Conservation (phyloP, 1,139 yeast species). For the Geotrichum candidum region DNA sequence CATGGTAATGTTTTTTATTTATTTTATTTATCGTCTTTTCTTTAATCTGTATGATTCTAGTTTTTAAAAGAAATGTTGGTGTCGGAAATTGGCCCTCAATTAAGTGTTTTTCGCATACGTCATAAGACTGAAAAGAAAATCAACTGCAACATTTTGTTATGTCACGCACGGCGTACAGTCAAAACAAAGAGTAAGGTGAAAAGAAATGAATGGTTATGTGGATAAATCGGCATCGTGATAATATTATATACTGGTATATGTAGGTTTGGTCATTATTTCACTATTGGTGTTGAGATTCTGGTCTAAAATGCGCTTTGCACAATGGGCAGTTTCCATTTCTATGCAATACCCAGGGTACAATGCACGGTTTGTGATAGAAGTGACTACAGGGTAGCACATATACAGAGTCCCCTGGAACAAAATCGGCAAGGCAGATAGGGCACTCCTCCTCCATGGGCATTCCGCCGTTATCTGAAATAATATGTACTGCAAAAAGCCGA, state of each 20-base stretch:
- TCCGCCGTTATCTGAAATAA: not conserved
- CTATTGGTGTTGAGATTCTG: not conserved
- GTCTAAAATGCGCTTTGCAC: slow-evolving; percentile 1
- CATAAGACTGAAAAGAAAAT: no score
- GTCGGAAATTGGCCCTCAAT: no score
- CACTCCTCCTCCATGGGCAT: not conserved
- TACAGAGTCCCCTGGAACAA: not conserved
- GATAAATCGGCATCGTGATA: not conserved
- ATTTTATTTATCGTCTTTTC: no score
- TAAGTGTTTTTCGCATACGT: no score
- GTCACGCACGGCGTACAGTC: not conserved
- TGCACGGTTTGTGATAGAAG: slow-evolving; percentile 2
- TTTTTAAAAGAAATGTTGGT: no score
- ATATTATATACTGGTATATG: not conserved
- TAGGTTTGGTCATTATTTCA: not conserved
- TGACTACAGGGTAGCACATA: slow-evolving; percentile 3
- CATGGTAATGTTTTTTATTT: no score
- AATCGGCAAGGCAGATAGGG: not conserved
- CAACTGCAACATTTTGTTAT: not conserved
- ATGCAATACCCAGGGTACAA: slow-evolving; percentile 6
- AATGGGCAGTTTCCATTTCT: slow-evolving; percentile 10
- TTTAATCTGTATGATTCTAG: no score
- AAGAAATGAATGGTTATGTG: no score
- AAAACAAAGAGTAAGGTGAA: no score
- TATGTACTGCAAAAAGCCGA: not conserved